phyloP scores from a whole-genome alignment of 352 stramenopile genomes.

The Phytophthora pini region DNA sequence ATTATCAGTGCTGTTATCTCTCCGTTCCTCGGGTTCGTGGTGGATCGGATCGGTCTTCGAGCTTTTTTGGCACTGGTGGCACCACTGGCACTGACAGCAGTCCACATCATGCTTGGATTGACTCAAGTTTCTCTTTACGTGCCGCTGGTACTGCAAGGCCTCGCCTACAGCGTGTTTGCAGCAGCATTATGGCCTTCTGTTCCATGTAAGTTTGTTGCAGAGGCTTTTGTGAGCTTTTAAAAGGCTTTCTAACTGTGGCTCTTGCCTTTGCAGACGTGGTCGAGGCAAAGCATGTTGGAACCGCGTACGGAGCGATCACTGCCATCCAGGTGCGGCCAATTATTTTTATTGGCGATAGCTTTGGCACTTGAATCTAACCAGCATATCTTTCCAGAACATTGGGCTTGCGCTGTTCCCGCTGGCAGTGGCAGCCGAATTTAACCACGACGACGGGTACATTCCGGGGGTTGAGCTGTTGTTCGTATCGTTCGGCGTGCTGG shows the following conservation, averaged over 20 bases:
- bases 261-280: slow-evolving; percentile 72
- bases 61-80: slow-evolving; percentile 84
- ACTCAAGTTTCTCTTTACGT: slow-evolving; percentile 78
- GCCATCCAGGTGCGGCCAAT: slow-evolving; percentile 82
- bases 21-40: slow-evolving; percentile 90
- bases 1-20: slow-evolving; percentile 91
- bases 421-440: slow-evolving; percentile 78
- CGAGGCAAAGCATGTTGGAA: slow-evolving; percentile 86
- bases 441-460: slow-evolving; percentile 76
- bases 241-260: slow-evolving; percentile 3
- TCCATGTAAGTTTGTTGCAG: slow-evolving; percentile 45
- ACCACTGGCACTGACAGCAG: slow-evolving; percentile 74
- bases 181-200: slow-evolving; percentile 94
- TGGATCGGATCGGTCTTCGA: slow-evolving; percentile 90
- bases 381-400: slow-evolving; percentile 69
- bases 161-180: slow-evolving; percentile 94
- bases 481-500: slow-evolving; percentile 76
- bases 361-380: slow-evolving; percentile 12
- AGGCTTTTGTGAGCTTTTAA: not conserved
- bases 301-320: slow-evolving; percentile 93
- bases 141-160: slow-evolving; percentile 89
- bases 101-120: slow-evolving; percentile 89
- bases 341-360: not conserved
- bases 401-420: slow-evolving; percentile 82
- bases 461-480: slow-evolving; percentile 85